phyloP scores from a whole-genome alignment of 2,329 filamentous ascomycete species.

The Pseudomassariella vexata region DNA sequence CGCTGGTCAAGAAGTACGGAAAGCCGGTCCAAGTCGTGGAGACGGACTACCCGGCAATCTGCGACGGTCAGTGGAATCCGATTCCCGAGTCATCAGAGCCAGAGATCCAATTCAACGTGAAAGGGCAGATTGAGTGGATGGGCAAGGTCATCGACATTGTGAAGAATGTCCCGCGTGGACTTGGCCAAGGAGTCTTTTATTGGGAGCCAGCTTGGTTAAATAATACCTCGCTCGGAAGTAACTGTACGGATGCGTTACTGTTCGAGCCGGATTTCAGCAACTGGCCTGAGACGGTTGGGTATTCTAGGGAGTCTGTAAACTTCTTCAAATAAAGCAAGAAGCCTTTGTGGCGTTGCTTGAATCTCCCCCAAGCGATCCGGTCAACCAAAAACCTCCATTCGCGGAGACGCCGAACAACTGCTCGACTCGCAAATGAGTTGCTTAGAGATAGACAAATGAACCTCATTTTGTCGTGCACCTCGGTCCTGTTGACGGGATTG shows the following conservation, averaged over 20 bases:
- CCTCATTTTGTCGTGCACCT: no score
- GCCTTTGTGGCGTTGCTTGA: no score
- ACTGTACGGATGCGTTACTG: slow-evolving; percentile 3
- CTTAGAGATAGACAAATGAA: no score
- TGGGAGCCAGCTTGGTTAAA: slow-evolving; percentile 5
- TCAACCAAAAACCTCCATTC: no score
- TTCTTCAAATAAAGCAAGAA: slow-evolving; percentile 3
- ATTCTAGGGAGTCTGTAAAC: slow-evolving; percentile 3
- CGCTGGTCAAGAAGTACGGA: not conserved
- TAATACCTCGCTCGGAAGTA: slow-evolving; percentile 2
- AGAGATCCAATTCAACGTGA: slow-evolving; percentile 3
- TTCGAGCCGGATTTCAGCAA: slow-evolving; percentile 3
- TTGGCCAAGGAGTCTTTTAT: slow-evolving; percentile 4
- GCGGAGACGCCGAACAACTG: no score
- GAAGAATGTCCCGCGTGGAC: not conserved
- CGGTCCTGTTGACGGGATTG: no score
- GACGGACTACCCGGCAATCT: slow-evolving; percentile 4
- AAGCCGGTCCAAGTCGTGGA: slow-evolving; percentile 4
- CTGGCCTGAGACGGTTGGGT: slow-evolving; percentile 3
- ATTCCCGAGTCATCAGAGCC: slow-evolving; percentile 5
- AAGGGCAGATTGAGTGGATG: slow-evolving; percentile 4
- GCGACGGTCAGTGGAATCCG: slow-evolving; percentile 2
- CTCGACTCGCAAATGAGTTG: no score
- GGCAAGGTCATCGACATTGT: slow-evolving; percentile 4
- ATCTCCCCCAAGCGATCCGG: no score